phyloP scores from a whole-genome alignment of 2,329 filamentous ascomycete genomes.

The Periconia sp. region DNA sequence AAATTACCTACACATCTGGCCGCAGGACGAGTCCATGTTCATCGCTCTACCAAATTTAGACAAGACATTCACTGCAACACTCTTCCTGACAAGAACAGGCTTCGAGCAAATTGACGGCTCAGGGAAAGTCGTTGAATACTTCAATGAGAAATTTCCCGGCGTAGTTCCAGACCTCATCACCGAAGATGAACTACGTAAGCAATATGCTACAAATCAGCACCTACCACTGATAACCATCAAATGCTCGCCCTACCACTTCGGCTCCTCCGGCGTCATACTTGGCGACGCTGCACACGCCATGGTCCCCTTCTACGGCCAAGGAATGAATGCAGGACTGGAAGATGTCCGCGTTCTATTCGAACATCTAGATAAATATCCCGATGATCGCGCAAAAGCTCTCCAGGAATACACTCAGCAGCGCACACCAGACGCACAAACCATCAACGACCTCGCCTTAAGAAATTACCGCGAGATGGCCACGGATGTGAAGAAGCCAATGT shows the following conservation, averaged over 20 bases:
- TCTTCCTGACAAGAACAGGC: slow-evolving; percentile 79
- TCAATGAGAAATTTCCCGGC: slow-evolving; percentile 84
- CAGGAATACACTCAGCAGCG: slow-evolving; percentile 77
- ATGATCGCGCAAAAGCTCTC: slow-evolving; percentile 58
- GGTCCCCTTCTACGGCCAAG: slow-evolving; percentile 98
- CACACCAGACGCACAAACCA: slow-evolving; percentile 80
- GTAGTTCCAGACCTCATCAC: slow-evolving; percentile 74
- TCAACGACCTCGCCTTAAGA: slow-evolving; percentile 87
- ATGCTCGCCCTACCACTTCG: slow-evolving; percentile 85
- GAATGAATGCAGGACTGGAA: slow-evolving; percentile 96
- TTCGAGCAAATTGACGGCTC: slow-evolving; percentile 72
- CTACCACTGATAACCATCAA: slow-evolving; percentile 93
- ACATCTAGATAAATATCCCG: slow-evolving; percentile 72
- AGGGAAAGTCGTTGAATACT: slow-evolving; percentile 70
- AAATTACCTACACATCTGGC: slow-evolving; percentile 97
- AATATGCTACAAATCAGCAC: slow-evolving; percentile 84
- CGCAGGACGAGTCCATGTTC: slow-evolving; percentile 93
- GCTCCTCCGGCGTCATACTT: slow-evolving; percentile 78
- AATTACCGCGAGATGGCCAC: slow-evolving; percentile 96
- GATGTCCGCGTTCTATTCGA: slow-evolving; percentile 89
- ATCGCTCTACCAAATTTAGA: slow-evolving; percentile 92
- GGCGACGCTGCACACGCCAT: slow-evolving; percentile 97
- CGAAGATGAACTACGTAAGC: slow-evolving; percentile 69
- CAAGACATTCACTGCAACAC: slow-evolving; percentile 91
- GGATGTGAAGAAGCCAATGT: slow-evolving; percentile 78